Evolutionary conservation across 441 rosid genomes (phyloP).

Genomic region (Populus hybrid): DNA sequence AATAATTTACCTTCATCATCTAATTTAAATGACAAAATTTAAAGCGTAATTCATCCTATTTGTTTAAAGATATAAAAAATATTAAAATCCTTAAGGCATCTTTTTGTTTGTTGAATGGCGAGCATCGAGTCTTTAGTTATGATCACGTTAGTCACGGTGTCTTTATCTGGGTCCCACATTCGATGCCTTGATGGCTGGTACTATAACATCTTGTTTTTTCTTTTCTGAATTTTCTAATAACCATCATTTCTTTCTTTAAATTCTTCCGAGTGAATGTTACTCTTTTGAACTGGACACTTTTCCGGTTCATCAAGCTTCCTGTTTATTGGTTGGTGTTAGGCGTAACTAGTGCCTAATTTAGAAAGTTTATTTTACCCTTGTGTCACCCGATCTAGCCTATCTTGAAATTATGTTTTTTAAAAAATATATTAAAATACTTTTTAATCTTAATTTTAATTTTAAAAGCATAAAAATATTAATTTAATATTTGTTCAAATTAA

Average conservation of each 20-base stretch:
- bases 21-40: no score
- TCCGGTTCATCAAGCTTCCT: neutral
- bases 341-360: neutral
- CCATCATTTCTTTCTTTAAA: neutral
- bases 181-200: conserved; percentile 1
- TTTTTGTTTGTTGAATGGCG: neutral
- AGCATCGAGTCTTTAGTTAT: neutral
- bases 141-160: neutral
- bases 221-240: neutral
- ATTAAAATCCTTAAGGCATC: no score
- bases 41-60: no score
- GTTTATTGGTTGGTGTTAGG: neutral
- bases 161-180: conserved; percentile 7
- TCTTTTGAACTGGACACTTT: neutral
- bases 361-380: neutral
- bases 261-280: neutral
- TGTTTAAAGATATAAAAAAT: no score
- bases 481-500: no score
- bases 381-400: neutral
- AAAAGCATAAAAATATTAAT: no score
- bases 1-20: no score
- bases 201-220: neutral
- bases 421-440: no score
- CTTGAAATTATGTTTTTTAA: no score
- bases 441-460: no score